phyloP scores from a whole-genome alignment of 1,284 basidiomycete species.

The Pterula multifida region DNA sequence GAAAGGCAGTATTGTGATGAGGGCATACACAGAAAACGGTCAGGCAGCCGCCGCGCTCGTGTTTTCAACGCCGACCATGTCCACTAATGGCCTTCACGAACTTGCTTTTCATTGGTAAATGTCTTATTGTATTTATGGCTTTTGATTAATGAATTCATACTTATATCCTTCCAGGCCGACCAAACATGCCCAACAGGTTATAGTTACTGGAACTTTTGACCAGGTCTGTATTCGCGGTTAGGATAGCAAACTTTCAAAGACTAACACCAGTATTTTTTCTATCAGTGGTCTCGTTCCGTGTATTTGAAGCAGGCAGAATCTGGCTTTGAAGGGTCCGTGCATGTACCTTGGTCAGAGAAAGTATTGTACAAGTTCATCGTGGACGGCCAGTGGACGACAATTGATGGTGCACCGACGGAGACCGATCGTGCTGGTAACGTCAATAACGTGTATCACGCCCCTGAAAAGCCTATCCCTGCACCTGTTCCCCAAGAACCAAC shows the following conservation, averaged over 20 bases:
- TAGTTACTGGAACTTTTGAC: conserved; percentile 70
- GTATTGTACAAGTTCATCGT: conserved; percentile 71
- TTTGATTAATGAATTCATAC: background rate
- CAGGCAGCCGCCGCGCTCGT: no score
- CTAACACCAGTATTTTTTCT: conserved; percentile 8
- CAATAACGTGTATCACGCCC: conserved; percentile 62
- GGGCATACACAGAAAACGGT: no score
- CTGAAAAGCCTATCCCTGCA: conserved; percentile 29
- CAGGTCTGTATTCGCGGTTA: conserved; percentile 33
- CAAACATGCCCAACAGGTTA: conserved; percentile 23
- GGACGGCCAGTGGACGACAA: conserved; percentile 56
- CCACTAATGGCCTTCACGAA: background rate
- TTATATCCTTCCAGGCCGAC: background rate
- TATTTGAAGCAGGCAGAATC: conserved; percentile 36
- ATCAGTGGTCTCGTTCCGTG: conserved; percentile 55
- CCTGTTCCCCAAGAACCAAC: background rate
- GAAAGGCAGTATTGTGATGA: no score
- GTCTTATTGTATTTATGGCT: background rate
- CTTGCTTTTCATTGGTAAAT: background rate
- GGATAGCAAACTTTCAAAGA: conserved; percentile 1
- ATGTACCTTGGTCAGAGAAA: conserved; percentile 53
- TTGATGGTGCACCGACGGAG: conserved; percentile 47
- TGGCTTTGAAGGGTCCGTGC: conserved; percentile 45
- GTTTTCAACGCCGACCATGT: background rate
- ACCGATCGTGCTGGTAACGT: conserved; percentile 49